Base-by-base conservation (phyloP, 345 rosid species). In the Salix dunnii region DNA sequence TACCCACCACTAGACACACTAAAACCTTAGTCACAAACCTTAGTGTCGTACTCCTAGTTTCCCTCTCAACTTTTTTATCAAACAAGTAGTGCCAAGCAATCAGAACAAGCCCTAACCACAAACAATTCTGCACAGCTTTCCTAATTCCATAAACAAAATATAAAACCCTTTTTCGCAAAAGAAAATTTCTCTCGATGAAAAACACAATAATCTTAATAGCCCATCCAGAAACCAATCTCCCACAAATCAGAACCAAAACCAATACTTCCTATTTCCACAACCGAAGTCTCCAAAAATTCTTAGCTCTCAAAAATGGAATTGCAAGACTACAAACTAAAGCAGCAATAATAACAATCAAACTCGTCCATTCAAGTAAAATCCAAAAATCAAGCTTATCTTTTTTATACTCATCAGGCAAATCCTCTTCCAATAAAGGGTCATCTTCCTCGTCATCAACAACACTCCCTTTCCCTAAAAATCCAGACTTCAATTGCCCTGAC, bases 91-190 rank as follows among this genome's bases (percentile, higher is more conserved):
- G 84, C 84, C 84, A 82, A 55, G 81, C 84, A 25, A 82, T 74
- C 81, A 78, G 60, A 23, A 82, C 84, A 70, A 82, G 81, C 31
- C 84, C 84, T 16, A 82, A 30, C 84, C 84, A 82, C 69, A 82
- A 40, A 30, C 84, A 81, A 70, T 81, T 81, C 74, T 78, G 85
- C 71, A 82, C 85, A 43, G 82, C 67, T 25, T 78, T 82, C 79
- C 49, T 78, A 8, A 82, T 5, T n/a, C 85, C 85, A 27, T 82
- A 82, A 2, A 82, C 84, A 33, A 82, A 82, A 55, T 82, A 82
- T 25, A 82, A 11, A 55, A 82, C 81, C 71, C 85, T 38, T 67
- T 82, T 82, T n/a, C 82, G 62, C 60, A 82, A 38, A 17, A 82
- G 74, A 48, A 82, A 82, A 61, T 82, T 82, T 66, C 85, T 78